phyloP scores from a whole-genome alignment of 106 monocot genomes.

The Amphibolis antarctica region DNA sequence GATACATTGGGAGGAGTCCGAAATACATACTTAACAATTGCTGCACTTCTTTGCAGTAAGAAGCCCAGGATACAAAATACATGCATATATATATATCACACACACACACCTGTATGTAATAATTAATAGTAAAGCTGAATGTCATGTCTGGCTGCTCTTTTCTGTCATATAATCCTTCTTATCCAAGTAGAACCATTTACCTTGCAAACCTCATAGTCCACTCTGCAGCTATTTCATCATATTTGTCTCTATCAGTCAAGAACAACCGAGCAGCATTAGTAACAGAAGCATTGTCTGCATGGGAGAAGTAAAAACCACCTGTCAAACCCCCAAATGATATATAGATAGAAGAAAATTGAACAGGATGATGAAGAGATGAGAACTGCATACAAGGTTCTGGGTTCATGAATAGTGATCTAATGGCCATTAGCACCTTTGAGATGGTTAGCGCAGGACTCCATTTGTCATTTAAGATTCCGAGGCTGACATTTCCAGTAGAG shows the following conservation, averaged over 20 bases:
- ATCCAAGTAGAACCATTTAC: slow-evolving; percentile 8
- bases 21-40: no score
- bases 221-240: slow-evolving; percentile 73
- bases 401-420: slow-evolving; percentile 59
- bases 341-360: background rate
- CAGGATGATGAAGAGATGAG: background rate
- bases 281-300: slow-evolving; percentile 49
- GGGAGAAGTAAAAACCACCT: background rate
- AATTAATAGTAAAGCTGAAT: background rate
- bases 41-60: no score
- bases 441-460: slow-evolving; percentile 97
- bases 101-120: no score
- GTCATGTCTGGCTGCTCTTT: background rate
- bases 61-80: no score
- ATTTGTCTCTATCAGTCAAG: slow-evolving; percentile 55
- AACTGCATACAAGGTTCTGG: slow-evolving; percentile 66
- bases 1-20: no score
- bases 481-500: slow-evolving; percentile 42
- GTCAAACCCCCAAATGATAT: background rate
- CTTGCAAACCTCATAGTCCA: slow-evolving; percentile 75
- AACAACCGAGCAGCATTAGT: slow-evolving; percentile 47
- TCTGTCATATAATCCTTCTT: background rate
- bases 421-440: slow-evolving; percentile 64
- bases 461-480: slow-evolving; percentile 58
- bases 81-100: no score